Conservation (phyloP, 805 yeast species). For the Cyberlindnera nakhonratchasimensis region DNA sequence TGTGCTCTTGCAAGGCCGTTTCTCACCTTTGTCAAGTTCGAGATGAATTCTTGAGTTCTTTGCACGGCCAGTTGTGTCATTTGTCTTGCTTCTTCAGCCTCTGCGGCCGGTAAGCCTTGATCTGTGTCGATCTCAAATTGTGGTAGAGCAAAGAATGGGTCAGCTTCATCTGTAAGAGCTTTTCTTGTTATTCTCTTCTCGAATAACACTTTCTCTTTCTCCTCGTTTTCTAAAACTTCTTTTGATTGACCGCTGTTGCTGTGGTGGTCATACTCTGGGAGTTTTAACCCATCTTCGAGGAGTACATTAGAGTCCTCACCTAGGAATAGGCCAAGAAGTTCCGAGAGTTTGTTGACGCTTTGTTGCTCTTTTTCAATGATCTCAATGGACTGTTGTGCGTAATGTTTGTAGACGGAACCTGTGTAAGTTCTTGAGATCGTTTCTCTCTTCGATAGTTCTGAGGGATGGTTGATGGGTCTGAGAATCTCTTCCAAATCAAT, state of each 20-base stretch:
- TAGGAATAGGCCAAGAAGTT: conserved; percentile 70
- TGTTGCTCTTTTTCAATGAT: conserved; percentile 79
- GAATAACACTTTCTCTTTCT: conserved; percentile 13
- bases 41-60: conserved; percentile 80
- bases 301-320: conserved; percentile 82
- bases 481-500: conserved; percentile 57
- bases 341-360: conserved; percentile 66
- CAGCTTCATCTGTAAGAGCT: conserved; percentile 35
- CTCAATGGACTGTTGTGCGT: conserved; percentile 73
- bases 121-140: conserved; percentile 39
- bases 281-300: conserved; percentile 58
- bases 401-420: conserved; percentile 47
- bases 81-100: conserved; percentile 69
- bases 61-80: conserved; percentile 76
- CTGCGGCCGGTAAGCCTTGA: conserved; percentile 48
- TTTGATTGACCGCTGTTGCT: too few species aligned
- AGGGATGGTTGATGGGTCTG: conserved; percentile 76
- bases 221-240: conserved; percentile 20
- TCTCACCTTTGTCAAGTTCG: conserved; percentile 71
- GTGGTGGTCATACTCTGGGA: conserved; percentile 64
- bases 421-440: conserved; percentile 66
- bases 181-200: conserved; percentile 32
- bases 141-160: conserved; percentile 69
- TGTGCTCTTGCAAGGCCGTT: conserved; percentile 76
- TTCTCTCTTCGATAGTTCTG: conserved; percentile 71